Evolutionary conservation across 169 alveolate genomes (phyloP).

Genomic region (Miamiensis avidus): DNA sequence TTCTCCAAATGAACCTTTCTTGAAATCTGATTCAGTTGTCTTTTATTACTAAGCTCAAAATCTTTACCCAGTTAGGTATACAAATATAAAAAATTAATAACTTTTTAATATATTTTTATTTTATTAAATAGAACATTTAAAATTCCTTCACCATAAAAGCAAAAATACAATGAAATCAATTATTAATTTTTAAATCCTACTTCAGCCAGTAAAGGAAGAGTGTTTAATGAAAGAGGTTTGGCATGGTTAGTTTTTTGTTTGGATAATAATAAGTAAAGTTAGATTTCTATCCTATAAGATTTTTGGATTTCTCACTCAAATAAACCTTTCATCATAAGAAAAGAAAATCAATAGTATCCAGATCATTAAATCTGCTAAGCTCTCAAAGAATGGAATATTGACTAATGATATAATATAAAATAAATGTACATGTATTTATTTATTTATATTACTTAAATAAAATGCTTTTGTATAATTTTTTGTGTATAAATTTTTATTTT

Average conservation of each 20-base stretch:
- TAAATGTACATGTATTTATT: too few relatives aligned
- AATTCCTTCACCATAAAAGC: not conserved
- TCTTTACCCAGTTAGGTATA: not conserved
- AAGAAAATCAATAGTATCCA: not conserved
- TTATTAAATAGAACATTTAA: not conserved
- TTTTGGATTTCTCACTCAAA: not conserved
- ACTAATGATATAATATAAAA: not conserved
- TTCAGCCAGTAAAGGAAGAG: not conserved
- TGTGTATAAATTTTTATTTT: too few relatives aligned
- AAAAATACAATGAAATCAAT: too few relatives aligned
- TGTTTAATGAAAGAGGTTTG: not conserved
- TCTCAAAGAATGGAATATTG: not conserved
- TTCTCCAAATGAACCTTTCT: not conserved
- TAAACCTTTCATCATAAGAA: not conserved
- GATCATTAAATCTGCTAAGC: not conserved
- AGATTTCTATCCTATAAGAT: not conserved
- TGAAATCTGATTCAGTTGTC: not conserved
- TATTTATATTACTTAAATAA: too few relatives aligned
- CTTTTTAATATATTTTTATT: too few relatives aligned
- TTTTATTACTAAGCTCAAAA: not conserved
- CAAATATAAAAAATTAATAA: not conserved
- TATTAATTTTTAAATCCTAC: too few relatives aligned
- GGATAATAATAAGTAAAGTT: too few relatives aligned
- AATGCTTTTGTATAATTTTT: too few relatives aligned
- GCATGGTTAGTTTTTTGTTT: not conserved